Conservation (phyloP, 352 stramenopile species). For the Discostella stelligera region DNA sequence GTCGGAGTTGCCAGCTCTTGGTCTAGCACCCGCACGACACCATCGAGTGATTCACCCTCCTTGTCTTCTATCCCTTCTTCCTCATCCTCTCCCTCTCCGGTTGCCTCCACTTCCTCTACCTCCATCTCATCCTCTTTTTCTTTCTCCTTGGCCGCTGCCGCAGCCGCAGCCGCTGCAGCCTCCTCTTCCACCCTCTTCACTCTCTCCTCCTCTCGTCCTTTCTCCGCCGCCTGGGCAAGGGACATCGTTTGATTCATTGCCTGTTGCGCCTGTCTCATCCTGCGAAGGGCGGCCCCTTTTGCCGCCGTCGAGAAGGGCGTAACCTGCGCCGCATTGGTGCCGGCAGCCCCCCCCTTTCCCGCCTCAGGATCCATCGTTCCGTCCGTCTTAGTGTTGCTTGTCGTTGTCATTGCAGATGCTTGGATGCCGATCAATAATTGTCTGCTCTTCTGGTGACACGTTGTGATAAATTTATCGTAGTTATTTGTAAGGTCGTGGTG, state of each 20-base stretch:
- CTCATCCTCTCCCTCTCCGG: not conserved
- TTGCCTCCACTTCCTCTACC: not conserved
- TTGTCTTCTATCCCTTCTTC: not conserved
- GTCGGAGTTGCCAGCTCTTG: not conserved
- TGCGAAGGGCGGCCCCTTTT: not conserved
- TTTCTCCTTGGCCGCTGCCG: not conserved
- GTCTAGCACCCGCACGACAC: not conserved
- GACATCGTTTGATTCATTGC: not conserved
- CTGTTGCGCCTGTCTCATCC: constrained; percentile 3
- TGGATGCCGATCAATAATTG: not conserved
- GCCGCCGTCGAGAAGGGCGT: constrained; percentile 1
- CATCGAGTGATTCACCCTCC: not conserved
- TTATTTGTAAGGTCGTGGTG: not conserved
- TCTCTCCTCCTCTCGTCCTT: not conserved
- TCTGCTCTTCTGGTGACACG: too few species aligned
- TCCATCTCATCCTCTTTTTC: not conserved
- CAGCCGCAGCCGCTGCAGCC: not conserved
- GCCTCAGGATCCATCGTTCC: not conserved
- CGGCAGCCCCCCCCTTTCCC: not conserved
- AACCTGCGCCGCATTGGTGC: not conserved
- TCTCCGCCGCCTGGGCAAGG: not conserved
- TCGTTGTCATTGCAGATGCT: not conserved
- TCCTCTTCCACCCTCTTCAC: not conserved
- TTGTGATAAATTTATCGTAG: not conserved
- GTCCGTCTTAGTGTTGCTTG: not conserved